These are phyloP conservation scores for Casaregolazyma suthepensis DNA, from an alignment of 1,139 yeast species.

Conservation along the genomic window DNA sequence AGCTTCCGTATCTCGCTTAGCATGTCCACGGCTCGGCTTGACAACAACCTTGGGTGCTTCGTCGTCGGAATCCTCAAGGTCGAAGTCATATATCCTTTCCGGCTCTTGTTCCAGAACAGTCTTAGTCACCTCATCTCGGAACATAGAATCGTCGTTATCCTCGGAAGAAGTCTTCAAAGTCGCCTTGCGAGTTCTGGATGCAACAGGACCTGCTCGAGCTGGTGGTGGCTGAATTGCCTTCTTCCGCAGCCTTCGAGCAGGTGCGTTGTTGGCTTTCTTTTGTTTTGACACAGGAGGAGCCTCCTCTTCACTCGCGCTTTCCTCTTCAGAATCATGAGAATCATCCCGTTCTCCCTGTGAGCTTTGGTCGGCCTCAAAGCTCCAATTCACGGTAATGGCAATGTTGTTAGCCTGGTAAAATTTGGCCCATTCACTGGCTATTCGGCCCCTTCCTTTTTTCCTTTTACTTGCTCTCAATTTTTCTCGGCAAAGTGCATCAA, in stretches of 20 bases:
- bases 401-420: neutral
- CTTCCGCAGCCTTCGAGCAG: neutral
- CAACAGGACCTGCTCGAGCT: neutral
- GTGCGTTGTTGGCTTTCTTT: neutral
- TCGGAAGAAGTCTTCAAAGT: neutral
- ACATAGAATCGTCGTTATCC: constrained; percentile 4
- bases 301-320: neutral
- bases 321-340: neutral
- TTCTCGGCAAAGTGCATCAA: neutral
- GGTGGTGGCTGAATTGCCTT: neutral
- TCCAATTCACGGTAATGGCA: neutral
- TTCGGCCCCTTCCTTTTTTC: neutral
- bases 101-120: constrained; percentile 4
- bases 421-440: neutral
- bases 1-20: neutral
- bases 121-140: constrained; percentile 5
- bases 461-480: neutral
- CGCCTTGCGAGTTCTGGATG: neutral
- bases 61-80: neutral
- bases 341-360: neutral
- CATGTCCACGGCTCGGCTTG: neutral
- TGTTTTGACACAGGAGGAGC: neutral
- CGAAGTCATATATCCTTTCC: neutral
- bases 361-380: neutral
- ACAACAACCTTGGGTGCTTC: neutral